phyloP scores from a whole-genome alignment of 305 asterid genomes.

The Nicotiana rustica region DNA sequence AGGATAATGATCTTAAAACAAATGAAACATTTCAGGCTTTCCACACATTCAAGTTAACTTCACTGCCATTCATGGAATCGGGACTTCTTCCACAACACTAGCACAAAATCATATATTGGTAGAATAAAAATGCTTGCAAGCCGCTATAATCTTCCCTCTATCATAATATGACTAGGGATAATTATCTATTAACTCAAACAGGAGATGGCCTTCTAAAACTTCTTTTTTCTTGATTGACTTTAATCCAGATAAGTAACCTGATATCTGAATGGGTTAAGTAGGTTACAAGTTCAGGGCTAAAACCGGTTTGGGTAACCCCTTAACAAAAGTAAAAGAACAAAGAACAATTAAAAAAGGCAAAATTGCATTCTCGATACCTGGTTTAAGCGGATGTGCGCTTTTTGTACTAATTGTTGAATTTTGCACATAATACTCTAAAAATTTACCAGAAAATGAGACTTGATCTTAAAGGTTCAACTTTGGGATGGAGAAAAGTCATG shows the following conservation, averaged over 20 bases:
- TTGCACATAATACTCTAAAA: background rate
- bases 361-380: background rate
- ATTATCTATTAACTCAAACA: background rate
- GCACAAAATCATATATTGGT: background rate
- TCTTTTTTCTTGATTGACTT: background rate
- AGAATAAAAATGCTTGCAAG: background rate
- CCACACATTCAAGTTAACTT: background rate
- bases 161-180: background rate
- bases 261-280: background rate
- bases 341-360: background rate
- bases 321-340: background rate
- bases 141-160: background rate
- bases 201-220: background rate
- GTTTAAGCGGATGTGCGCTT: background rate
- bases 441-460: background rate
- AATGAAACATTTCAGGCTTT: background rate
- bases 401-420: background rate
- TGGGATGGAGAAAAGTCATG: background rate
- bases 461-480: background rate
- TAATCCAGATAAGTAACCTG: background rate
- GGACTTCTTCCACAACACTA: constrained; percentile 1
- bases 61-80: background rate
- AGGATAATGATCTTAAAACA: background rate
- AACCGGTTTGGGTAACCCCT: background rate
- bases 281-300: background rate